Percentiles rank a stretch among this genome's conserved stretches.
These are phyloP conservation scores for Monilinia fructicola DNA, from an alignment of 2,329 filamentous ascomycete species.

Conservation along the genomic window DNA sequence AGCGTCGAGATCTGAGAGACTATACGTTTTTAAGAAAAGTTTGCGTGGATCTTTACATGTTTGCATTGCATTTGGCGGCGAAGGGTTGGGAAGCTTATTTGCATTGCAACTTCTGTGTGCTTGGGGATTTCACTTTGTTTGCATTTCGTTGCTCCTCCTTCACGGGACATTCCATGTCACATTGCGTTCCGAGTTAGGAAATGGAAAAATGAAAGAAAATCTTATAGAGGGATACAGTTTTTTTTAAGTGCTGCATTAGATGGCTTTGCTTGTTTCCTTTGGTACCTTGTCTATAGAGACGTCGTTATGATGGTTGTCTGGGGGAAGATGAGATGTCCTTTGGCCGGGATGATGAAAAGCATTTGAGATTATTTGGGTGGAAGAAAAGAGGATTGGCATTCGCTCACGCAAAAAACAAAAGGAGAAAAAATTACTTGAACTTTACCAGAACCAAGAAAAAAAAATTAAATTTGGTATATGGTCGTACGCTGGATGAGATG, in stretches of 20 bases:
- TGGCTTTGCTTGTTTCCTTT: conserved; percentile 17
- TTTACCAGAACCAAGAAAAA: not conserved
- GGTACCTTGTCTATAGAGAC: conserved; percentile 21
- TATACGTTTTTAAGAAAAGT: conserved; percentile 20
- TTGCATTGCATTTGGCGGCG: conserved; percentile 23
- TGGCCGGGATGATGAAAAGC: conserved; percentile 17
- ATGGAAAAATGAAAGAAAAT: conserved; percentile 11
- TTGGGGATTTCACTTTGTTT: conserved; percentile 13
- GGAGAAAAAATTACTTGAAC: conserved; percentile 3
- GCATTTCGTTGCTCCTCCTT: not conserved
- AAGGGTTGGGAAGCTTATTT: conserved; percentile 9
- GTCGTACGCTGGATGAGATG: not conserved
- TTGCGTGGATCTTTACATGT: conserved; percentile 18
- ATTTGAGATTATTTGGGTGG: conserved; percentile 21
- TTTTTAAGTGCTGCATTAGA: conserved; percentile 20
- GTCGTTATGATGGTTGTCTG: conserved; percentile 19
- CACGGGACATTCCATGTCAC: not conserved
- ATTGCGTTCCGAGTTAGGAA: conserved; percentile 12
- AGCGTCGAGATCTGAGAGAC: conserved; percentile 7
- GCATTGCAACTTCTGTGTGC: conserved; percentile 1
- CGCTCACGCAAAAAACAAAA: conserved; percentile 20
- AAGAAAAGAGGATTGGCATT: conserved; percentile 18
- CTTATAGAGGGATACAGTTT: conserved; percentile 21
- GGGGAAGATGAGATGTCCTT: conserved; percentile 19
- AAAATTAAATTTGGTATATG: conserved; percentile 9